Evolutionary conservation across 148 eudicot species (phyloP).

Genomic region (Polygonum aviculare): DNA sequence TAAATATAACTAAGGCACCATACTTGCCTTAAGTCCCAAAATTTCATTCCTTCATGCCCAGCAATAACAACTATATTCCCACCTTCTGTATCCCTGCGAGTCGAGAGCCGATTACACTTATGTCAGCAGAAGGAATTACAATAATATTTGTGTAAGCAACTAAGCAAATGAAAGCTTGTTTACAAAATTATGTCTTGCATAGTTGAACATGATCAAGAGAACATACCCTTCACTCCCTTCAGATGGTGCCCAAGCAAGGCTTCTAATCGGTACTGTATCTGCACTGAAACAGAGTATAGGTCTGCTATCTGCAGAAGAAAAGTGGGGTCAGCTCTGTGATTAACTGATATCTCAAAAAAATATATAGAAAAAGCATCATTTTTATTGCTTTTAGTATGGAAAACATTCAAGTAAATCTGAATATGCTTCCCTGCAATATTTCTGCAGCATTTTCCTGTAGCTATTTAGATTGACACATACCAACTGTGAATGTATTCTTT

Average conservation of each 20-base stretch:
- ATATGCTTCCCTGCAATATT: not conserved
- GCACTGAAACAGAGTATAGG: conserved; percentile 86
- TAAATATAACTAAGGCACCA: not conserved
- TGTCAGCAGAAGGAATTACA: not conserved
- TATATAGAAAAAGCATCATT: not conserved
- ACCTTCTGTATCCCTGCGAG: conserved; percentile 57
- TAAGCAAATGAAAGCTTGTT: not conserved
- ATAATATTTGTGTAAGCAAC: not conserved
- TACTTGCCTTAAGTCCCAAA: conserved; percentile 90
- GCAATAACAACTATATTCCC: conserved; percentile 71
- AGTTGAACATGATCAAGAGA: not conserved
- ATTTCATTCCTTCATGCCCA: conserved; percentile 75
- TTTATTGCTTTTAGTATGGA: not conserved
- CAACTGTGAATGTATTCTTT: not conserved
- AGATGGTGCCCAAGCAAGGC: conserved; percentile 83
- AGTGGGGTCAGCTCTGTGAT: conserved; percentile 10
- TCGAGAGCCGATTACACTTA: not conserved
- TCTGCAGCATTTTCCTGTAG: not conserved
- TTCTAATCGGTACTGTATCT: conserved; percentile 79
- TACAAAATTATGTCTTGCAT: not conserved
- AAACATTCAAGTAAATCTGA: not conserved
- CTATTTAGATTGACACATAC: not conserved
- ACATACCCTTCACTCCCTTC: conserved; percentile 83
- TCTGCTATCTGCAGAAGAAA: conserved; percentile 46
- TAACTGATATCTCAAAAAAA: not conserved